Evolutionary conservation across 768 basidiomycete species (phyloP).

Genomic region (Leccinum boreale): DNA sequence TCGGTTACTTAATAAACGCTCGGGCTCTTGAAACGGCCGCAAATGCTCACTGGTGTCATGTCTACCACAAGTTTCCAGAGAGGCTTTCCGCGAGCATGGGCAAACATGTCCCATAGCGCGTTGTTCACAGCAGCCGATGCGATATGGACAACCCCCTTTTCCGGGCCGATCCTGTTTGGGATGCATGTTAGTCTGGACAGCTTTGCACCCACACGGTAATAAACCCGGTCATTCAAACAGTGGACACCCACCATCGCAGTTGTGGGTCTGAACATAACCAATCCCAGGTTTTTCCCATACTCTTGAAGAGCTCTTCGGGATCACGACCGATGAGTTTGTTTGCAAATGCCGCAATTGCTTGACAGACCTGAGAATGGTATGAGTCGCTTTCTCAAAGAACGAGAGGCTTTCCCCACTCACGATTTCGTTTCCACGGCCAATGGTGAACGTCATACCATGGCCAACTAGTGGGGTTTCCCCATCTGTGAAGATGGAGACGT

Average conservation of each 20-base stretch:
- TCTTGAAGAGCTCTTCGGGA: constrained; percentile 73
- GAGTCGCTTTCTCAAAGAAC: not conserved
- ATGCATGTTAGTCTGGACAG: not conserved
- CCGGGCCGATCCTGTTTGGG: constrained; percentile 77
- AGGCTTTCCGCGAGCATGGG: constrained; percentile 75
- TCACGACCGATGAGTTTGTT: constrained; percentile 80
- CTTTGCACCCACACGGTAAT: not conserved
- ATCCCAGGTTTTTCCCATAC: constrained; percentile 93
- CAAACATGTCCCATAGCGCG: constrained; percentile 93
- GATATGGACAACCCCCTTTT: constrained; percentile 93
- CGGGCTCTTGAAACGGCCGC: not conserved
- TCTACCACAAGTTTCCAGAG: constrained; percentile 93
- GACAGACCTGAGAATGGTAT: constrained; percentile 58
- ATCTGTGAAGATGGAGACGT: constrained; percentile 70
- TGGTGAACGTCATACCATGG: constrained; percentile 95
- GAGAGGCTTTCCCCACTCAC: constrained; percentile 36
- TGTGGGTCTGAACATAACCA: constrained; percentile 86
- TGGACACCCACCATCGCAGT: constrained; percentile 65
- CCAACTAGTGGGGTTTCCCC: constrained; percentile 69
- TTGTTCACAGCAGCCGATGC: constrained; percentile 88
- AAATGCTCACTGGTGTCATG: constrained; percentile 63
- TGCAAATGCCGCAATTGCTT: constrained; percentile 76
- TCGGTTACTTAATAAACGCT: not conserved
- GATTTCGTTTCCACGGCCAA: constrained; percentile 93
- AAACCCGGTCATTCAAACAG: not conserved